A percentile compares a stretch with the other conserved stretches of the same genome.
Conservation (phyloP, 1,139 yeast species). For the Debaryomyces subglobosus region DNA sequence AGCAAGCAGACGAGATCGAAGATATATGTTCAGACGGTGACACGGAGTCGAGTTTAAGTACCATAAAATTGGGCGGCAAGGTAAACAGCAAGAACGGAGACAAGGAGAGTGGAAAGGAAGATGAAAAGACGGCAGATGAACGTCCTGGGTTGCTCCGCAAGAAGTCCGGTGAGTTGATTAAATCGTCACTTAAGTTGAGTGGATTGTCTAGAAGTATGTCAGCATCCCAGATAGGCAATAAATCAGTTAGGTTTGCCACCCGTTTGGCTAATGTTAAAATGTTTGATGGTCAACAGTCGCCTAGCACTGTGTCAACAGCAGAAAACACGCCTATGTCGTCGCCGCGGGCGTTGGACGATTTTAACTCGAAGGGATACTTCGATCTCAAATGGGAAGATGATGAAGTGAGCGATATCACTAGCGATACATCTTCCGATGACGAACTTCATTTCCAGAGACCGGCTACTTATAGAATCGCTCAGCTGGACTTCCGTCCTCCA, state of each 20-base stretch:
- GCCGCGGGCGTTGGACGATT: slow-evolving; percentile 28
- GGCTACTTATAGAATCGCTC: slow-evolving; percentile 10
- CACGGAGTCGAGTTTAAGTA: slow-evolving; percentile 8
- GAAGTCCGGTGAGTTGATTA: slow-evolving; percentile 43
- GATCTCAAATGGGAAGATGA: slow-evolving; percentile 21
- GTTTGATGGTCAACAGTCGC: slow-evolving; percentile 48
- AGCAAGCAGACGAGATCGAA: slow-evolving; percentile 5
- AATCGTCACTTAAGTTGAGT: slow-evolving; percentile 41
- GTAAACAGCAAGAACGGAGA: background rate
- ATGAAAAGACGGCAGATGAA: slow-evolving; percentile 1
- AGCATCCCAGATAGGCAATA: slow-evolving; percentile 28
- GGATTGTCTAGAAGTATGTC: slow-evolving; percentile 30
- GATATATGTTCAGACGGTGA: slow-evolving; percentile 4
- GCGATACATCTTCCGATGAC: slow-evolving; percentile 15
- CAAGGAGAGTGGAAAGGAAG: background rate
- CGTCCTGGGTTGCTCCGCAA: slow-evolving; percentile 33
- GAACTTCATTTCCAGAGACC: slow-evolving; percentile 4
- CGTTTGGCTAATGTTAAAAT: slow-evolving; percentile 40
- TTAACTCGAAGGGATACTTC: slow-evolving; percentile 14
- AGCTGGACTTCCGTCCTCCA: slow-evolving; percentile 9
- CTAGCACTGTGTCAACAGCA: slow-evolving; percentile 38
- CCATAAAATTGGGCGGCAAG: slow-evolving; percentile 4
- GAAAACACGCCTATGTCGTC: slow-evolving; percentile 40
- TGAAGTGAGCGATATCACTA: slow-evolving; percentile 16
- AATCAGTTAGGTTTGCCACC: slow-evolving; percentile 42